Base-by-base conservation (phyloP, 2,329 filamentous ascomycete species). In the Cordyceps pruinosa region DNA sequence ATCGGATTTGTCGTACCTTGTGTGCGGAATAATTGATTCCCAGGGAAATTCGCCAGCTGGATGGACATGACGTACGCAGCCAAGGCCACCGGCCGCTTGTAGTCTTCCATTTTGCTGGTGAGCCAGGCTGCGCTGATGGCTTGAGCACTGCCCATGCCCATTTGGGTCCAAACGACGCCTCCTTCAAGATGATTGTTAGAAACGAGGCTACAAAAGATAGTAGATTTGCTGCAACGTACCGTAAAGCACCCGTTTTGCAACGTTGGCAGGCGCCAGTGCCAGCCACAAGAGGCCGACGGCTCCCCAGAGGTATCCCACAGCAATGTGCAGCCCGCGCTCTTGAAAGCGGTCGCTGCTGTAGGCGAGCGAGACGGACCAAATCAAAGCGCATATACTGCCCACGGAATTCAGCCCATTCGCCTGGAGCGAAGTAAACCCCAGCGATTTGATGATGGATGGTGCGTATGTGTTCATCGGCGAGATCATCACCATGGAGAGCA, bases 401-500 rank as follows among this genome's bases (percentile, higher is more conserved):
- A 67, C 63, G 1, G 66, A 67, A 51, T 68, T 69, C 2, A 69
- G 63, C 0, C 66, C 66, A 17, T 69, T 69, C 1, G 67, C 66
- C 37, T 67, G 66, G 2, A 68, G 56, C 0, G 60, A 47, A 0
- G 61, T 65, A 28, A 69, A 69, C 0, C 66, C 67, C 0, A 69
- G 37, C 1, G 63, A 64, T 50, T 68, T 67, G 57, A 69, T 69
- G 15, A 68, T 68, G 1, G 67, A 69, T 0, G 67, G 66, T 0
- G 64, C 66, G 21, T 69, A 68, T 0, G 66, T 68, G 28, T 69
- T 68, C 61, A 69, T 65, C 0, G 66, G 67, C 1, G 66, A 44
- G 15, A 69, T 68, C 67, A 69, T 69, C 13, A 68, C 58, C 67
- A 69, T 69, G 7, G 67, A 66, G 1, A 69, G 61, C 0, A 68